phyloP scores from a whole-genome alignment of 108 stramenopile genomes.

The Discostella stelligeroides region DNA sequence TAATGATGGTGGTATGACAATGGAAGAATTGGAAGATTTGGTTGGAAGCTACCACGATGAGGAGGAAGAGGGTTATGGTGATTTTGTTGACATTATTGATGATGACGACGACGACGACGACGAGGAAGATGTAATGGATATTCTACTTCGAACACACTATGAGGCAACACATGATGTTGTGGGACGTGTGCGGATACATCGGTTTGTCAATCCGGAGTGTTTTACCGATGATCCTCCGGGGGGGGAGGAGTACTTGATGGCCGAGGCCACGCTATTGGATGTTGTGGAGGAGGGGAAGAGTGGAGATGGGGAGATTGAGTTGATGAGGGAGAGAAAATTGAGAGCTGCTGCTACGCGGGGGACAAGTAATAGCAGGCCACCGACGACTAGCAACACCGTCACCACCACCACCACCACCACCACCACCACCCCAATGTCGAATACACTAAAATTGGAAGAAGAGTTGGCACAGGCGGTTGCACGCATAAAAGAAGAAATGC shows the following conservation, averaged over 20 bases:
- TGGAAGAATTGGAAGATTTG: slow-evolving; percentile 30
- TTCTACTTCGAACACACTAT: slow-evolving; percentile 39
- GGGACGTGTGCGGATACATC: slow-evolving; percentile 40
- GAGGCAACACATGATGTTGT: slow-evolving; percentile 49
- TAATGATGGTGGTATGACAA: slow-evolving; percentile 5
- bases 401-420: not conserved
- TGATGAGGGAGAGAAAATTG: not conserved
- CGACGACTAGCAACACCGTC: too few relatives aligned
- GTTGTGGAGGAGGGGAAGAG: slow-evolving; percentile 19
- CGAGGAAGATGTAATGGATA: slow-evolving; percentile 32
- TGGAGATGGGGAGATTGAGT: too few relatives aligned
- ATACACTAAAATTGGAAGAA: slow-evolving; percentile 17
- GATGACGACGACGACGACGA: slow-evolving; percentile 4
- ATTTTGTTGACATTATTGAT: not conserved
- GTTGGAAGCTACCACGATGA: slow-evolving; percentile 12
- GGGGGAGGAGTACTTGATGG: slow-evolving; percentile 48
- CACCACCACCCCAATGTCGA: not conserved
- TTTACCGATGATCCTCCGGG: slow-evolving; percentile 33
- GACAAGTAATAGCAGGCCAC: not conserved
- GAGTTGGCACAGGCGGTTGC: slow-evolving; percentile 41
- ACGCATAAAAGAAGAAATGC: slow-evolving; percentile 42
- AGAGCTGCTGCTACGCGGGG: not conserved
- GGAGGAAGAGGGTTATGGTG: not conserved
- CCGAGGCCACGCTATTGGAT: slow-evolving; percentile 41
- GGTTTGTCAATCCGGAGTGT: slow-evolving; percentile 41